Base-by-base conservation (phyloP, 1,139 yeast species). In the Sugiyamaella neomexicana region DNA sequence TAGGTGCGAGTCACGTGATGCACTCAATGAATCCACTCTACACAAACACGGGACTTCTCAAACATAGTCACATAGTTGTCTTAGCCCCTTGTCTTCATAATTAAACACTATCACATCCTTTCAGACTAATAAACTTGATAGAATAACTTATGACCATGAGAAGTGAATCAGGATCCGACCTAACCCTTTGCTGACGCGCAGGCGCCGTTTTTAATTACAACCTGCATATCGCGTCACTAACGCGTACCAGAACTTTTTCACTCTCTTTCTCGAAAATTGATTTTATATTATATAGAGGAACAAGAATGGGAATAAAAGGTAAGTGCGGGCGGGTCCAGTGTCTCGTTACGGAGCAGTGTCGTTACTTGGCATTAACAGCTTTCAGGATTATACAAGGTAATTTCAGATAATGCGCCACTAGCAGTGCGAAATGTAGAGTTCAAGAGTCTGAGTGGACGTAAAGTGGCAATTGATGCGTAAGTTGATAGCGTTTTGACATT, bases 391-490 rank as follows among this genome's bases (percentile, higher is more conserved):
- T 85, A 83, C 66, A 86, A 85, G 58, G 80, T 95, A 47, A 82
- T 93, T 43, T 81, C 89, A 51, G 99, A 93, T 67, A 85, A 91
- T 69, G 95, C 97, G 1, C 97, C 98, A 0, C 72, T 74, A 12
- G 91, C 98, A 1, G 82, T 88, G 61, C 81, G 82, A 61, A 83
- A 83, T 57, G 80, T 82, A 56, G 97, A 90, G 62, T 84, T 93
- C 74, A 91, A 91, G 71, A 79, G 88, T 41, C 80, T 90, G 51
- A 87, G 88, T 65, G 99, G 99, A 1, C 77, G 99, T 48, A 95
- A 93, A 73, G 96, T 93, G 17, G 99, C 99, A 58, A 91, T 93
- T 57, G 88, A 64, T 54, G 67, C 67, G 64, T 63, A 60, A 31
- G 36, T 31, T n/a, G 45, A 62, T 53, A n/a, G 7, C 31, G 4